These are phyloP conservation scores for Hypoxylon perforatum DNA, from an alignment of 495 filamentous ascomycete species.

Conservation along the genomic window DNA sequence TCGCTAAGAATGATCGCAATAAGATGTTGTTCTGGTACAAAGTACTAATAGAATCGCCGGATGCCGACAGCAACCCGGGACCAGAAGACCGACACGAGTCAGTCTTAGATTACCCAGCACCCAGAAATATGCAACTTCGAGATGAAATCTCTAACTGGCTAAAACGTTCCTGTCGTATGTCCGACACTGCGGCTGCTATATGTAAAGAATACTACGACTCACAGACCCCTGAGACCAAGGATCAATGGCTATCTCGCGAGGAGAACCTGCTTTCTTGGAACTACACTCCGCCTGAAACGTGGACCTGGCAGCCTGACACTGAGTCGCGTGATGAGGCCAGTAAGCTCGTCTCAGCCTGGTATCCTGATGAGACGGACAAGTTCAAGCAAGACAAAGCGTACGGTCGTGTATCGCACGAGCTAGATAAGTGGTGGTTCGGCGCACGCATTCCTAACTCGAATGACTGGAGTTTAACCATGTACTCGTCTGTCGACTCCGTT, in stretches of 20 bases:
- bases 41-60: constrained; percentile 63
- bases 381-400: constrained; percentile 63
- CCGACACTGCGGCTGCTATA: constrained; percentile 52
- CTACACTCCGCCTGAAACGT: constrained; percentile 51
- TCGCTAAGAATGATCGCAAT: constrained; percentile 88
- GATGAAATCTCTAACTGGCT: constrained; percentile 59
- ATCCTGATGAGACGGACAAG: constrained; percentile 58
- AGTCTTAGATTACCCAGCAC: constrained; percentile 39
- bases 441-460: constrained; percentile 64
- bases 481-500: constrained; percentile 62
- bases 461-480: constrained; percentile 63
- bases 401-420: constrained; percentile 65
- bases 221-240: constrained; percentile 42
- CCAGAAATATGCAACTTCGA: constrained; percentile 47
- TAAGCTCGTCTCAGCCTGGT: constrained; percentile 53
- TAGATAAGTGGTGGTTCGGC: constrained; percentile 67
- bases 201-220: constrained; percentile 53
- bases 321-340: constrained; percentile 46
- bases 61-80: constrained; percentile 55
- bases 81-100: constrained; percentile 50
- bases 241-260: constrained; percentile 48
- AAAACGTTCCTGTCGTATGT: constrained; percentile 64
- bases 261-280: constrained; percentile 54
- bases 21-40: constrained; percentile 93
- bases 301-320: constrained; percentile 45